phyloP scores from a whole-genome alignment of 2,329 filamentous ascomycete genomes.

The Aaosphaeria arxii region DNA sequence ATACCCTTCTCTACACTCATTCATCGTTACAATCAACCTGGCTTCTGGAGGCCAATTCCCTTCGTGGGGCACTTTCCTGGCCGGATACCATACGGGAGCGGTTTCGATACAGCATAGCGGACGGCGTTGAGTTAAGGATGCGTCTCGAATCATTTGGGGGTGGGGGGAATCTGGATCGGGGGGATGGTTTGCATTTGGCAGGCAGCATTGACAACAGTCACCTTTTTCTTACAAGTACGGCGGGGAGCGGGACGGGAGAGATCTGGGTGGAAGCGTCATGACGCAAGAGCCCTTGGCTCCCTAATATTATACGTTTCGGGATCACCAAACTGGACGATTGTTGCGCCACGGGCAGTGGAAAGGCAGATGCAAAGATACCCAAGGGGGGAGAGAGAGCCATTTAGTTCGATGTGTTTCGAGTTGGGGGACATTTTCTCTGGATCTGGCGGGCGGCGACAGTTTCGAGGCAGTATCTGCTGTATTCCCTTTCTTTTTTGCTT shows the following conservation, averaged over 20 bases:
- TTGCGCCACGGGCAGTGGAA: slow-evolving; percentile 2
- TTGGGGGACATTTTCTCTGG: slow-evolving; percentile 2
- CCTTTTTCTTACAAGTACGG: slow-evolving; percentile 7
- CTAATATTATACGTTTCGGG: slow-evolving; percentile 11
- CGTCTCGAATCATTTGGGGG: slow-evolving; percentile 3
- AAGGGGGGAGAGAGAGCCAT: slow-evolving; percentile 3
- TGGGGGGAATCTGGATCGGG: slow-evolving; percentile 10
- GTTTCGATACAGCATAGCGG: slow-evolving; percentile 23
- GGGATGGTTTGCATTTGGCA: slow-evolving; percentile 1
- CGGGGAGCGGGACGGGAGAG: slow-evolving; percentile 6
- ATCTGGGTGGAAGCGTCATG: slow-evolving; percentile 7
- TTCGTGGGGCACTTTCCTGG: slow-evolving; percentile 3
- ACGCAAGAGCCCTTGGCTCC: slow-evolving; percentile 8
- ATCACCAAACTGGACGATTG: slow-evolving; percentile 8
- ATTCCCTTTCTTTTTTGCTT: slow-evolving; percentile 3
- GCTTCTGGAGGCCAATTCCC: slow-evolving; percentile 3
- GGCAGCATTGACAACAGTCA: slow-evolving; percentile 8
- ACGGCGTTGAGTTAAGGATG: slow-evolving; percentile 20
- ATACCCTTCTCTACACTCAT: slow-evolving; percentile 24
- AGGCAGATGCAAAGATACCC: slow-evolving; percentile 22
- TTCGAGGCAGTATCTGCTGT: slow-evolving; percentile 2
- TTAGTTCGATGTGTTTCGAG: slow-evolving; percentile 6
- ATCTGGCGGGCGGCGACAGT: neutral
- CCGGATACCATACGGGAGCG: slow-evolving; percentile 4
- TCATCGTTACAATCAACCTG: slow-evolving; percentile 6